Evolutionary conservation across 306 rosid species (phyloP).

Genomic region (Crataegus laevigata): DNA sequence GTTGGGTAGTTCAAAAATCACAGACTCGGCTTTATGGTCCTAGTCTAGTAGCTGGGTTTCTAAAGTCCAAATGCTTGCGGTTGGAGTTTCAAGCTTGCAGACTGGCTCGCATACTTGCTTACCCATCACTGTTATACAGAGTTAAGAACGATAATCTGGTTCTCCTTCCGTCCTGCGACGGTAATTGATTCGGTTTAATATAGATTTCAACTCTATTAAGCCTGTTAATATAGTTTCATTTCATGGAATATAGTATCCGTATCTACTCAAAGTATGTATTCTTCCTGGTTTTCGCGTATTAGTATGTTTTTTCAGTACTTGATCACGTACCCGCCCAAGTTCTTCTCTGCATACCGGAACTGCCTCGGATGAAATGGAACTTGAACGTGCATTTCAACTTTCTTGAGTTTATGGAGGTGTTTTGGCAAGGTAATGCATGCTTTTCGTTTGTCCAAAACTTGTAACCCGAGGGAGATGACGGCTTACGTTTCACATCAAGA

Average conservation of each 20-base stretch:
- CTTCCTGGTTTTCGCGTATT: background rate
- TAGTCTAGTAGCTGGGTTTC: constrained; percentile 8
- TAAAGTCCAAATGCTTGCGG: background rate
- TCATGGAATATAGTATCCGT: too few species aligned
- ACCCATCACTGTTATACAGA: background rate
- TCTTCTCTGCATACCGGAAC: background rate
- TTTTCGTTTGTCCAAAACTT: background rate
- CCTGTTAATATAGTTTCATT: background rate
- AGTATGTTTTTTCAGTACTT: background rate
- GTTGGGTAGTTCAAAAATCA: constrained; percentile 36
- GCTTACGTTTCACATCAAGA: background rate
- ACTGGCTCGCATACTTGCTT: background rate
- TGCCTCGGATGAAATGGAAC: background rate
- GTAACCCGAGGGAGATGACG: background rate
- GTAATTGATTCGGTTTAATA: too few species aligned
- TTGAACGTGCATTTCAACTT: background rate
- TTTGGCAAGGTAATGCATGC: background rate
- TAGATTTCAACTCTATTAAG: background rate
- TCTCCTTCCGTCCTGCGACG: background rate
- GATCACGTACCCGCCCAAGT: background rate
- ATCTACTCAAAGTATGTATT: background rate
- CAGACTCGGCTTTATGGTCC: constrained; percentile 14
- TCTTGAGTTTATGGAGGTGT: background rate
- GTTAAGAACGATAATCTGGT: background rate
- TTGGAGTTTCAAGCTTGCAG: background rate